Evolutionary conservation across 345 rosid genomes (phyloP).

Genomic region (Populus alba): DNA sequence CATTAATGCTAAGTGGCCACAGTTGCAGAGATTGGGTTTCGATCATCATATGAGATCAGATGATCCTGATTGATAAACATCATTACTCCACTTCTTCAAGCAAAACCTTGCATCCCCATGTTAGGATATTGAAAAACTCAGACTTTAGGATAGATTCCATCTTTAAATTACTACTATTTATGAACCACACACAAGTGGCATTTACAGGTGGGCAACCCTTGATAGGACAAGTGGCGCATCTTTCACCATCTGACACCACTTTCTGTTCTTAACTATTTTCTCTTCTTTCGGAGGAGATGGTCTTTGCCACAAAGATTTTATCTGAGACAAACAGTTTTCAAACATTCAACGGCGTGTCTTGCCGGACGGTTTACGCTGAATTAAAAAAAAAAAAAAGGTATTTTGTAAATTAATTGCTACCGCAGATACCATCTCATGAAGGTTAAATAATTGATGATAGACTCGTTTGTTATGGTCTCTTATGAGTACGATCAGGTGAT

Average conservation of each 20-base stretch:
- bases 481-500: too few relatives aligned
- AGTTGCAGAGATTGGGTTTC: slow-evolving; percentile 1
- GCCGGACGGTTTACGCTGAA: too few relatives aligned
- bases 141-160: neutral
- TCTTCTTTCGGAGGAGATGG: neutral
- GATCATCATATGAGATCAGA: neutral
- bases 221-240: neutral
- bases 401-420: too few relatives aligned
- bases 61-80: neutral
- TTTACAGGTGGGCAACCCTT: neutral
- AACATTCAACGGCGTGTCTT: too few relatives aligned
- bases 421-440: too few relatives aligned
- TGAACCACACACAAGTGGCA: neutral
- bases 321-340: neutral
- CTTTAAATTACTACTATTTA: neutral
- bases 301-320: neutral
- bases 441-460: neutral
- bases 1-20: slow-evolving; percentile 34
- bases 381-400: too few relatives aligned
- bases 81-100: neutral
- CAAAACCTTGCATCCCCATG: neutral
- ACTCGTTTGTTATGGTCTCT: too few relatives aligned
- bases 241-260: neutral
- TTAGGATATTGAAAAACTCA: neutral
- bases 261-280: neutral